Conservation (phyloP, 202 grass and related monocot species). For the Zoysia matrella region DNA sequence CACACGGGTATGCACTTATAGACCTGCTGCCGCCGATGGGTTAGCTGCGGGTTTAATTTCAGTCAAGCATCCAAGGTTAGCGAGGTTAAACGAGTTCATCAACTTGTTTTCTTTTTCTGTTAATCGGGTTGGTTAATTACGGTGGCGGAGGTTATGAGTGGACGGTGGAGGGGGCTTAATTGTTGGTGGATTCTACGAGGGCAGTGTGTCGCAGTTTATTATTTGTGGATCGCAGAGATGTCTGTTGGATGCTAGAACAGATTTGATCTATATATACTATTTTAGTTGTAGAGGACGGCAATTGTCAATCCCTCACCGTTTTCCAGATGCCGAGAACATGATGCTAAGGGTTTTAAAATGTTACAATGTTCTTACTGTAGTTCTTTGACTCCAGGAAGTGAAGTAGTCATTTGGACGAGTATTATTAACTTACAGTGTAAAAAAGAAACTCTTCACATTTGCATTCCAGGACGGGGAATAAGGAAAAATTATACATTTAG, state of each 20-base stretch:
- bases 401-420: too few relatives aligned
- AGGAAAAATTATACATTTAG: not conserved
- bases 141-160: not conserved
- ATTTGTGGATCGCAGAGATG: constrained; percentile 41
- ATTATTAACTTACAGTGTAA: not conserved
- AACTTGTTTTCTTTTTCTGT: not conserved
- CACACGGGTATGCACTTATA: constrained; percentile 3
- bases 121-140: constrained; percentile 2
- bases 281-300: not conserved
- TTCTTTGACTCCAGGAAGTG: constrained; percentile 31
- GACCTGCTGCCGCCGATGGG: not conserved
- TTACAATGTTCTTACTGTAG: constrained; percentile 23
- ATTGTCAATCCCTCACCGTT: constrained; percentile 12
- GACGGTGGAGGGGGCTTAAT: constrained; percentile 31
- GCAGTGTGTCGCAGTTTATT: constrained; percentile 23
- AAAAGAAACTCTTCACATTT: not conserved
- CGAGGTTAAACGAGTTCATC: not conserved
- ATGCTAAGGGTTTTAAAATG: constrained; percentile 15
- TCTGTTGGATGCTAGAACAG: constrained; percentile 35
- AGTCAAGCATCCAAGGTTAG: not conserved
- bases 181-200: constrained; percentile 26
- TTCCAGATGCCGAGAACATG: constrained; percentile 28
- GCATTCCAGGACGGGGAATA: not conserved
- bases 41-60: not conserved
- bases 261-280: not conserved